Base-by-base conservation (phyloP, 371 early-diverging fungal genomes). In the Dinochytrium kinnereticum region DNA sequence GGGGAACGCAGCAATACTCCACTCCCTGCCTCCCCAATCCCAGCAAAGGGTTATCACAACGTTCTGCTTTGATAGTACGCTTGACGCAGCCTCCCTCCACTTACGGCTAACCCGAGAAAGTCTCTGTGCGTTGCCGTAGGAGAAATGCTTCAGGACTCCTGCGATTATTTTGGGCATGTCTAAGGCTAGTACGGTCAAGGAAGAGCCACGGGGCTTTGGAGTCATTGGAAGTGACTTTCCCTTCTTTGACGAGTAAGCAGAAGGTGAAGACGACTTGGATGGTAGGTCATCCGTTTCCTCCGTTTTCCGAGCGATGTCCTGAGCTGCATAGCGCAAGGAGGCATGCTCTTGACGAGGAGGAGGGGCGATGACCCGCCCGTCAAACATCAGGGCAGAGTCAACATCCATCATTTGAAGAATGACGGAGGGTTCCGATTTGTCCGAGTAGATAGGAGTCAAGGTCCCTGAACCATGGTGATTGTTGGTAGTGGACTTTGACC, bases 11-110 rank as follows among this genome's bases (percentile, higher is more conserved):
- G 44, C 28, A 40, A 67, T 28, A 40, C 67, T 67, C 67, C 67
- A 40, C 30, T 40, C 67, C 19, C 64, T 24, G 34, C 64, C 67
- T 28, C 67, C 67, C 38, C 38, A 67, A 28, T 67, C 44, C 67
- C 67, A 67, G 24, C 38, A 17, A n/a, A 67, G 44, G 2, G 67
- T 67, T 2, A 67, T 17, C 3, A 37, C 38, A 13, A 67, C 67
- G 19, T 34, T 10, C 10, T 67, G 67, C 21, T 30, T 34, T 3
- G 37, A 10, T n/a, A 67, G 28, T 19, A 67, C 30, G 13, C n/a
- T 34, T 49, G 38, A 38, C 2, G 71, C 71, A 36, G 26, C 28
- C 15, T 57, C 31, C 31, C 71, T 5, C 71, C 71, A 70, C 17
- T 38, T 24, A 1, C n/a, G 17, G 61, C 31, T 53, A 1, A 70